Base-by-base conservation (phyloP, 2,329 filamentous ascomycete species). In the Teratosphaeria gauchensis region DNA sequence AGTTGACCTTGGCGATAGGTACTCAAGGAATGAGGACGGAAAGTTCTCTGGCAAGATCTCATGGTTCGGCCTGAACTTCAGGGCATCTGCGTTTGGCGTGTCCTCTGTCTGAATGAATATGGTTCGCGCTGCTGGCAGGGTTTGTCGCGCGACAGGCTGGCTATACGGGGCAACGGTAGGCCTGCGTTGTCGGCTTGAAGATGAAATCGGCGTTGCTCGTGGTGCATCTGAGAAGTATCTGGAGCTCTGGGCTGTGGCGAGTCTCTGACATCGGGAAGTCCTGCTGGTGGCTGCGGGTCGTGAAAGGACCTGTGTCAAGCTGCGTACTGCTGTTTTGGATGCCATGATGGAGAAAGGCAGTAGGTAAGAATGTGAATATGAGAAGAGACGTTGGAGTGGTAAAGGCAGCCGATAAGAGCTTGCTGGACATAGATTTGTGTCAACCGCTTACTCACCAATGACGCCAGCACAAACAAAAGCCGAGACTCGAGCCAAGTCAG, bases 91-190 rank as follows among this genome's bases (percentile, higher is more conserved):
- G 75, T 99, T 99, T 30, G 94, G 94, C 1, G 94, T 99, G 64
- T 82, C 84, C 72, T 97, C 92, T 4, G 92, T 97, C 77, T 99
- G 94, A 71, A 99, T 99, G 79, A 97, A 99, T 74, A 99, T 95
- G 16, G 68, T 63, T 59, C 68, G 65, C 21, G 63, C 56, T 30
- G 63, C 58, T 46, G 65, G 61, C 28, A 61, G 24, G 38, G 62
- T 46, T 55, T 58, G 58, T 60, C 73, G 75, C 59, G 74, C 73
- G 28, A 54, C 53, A 3, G 63, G 58, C 19, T 66, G 65, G 52
- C 54, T 60, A n/a, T 59, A 60, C 14, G 64, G 64, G 19, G 56
- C 54, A 16, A 69, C 30, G 2, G 62, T 63, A n/a, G 68, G 68
- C 51, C 68, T 58, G 31, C 64, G 64, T 53, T 58, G 57, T 19